Conservation (phyloP, 1,139 yeast species). For the Magnusiomyces fungicola region DNA sequence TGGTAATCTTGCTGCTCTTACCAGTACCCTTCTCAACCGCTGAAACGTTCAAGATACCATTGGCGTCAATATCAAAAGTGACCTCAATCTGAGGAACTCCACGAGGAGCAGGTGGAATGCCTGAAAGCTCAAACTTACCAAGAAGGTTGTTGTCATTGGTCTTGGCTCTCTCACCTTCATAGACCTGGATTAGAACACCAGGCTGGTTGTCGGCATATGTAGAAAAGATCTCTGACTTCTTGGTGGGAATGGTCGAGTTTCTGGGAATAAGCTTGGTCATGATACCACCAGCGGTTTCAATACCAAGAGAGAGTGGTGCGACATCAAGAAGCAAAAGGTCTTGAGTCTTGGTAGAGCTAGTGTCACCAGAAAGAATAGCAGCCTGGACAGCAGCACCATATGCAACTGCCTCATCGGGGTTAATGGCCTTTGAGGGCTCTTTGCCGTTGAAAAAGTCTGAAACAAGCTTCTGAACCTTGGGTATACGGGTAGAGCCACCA, state of each 20-base stretch:
- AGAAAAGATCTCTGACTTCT: constrained; percentile 90
- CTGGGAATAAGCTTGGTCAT: constrained; percentile 87
- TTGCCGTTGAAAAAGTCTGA: constrained; percentile 98
- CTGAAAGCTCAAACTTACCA: constrained; percentile 87
- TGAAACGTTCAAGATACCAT: constrained; percentile 88
- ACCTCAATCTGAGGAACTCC: constrained; percentile 95
- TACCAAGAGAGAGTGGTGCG: constrained; percentile 84
- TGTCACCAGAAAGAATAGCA: constrained; percentile 86
- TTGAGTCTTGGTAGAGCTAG: constrained; percentile 63
- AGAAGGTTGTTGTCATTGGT: constrained; percentile 90
- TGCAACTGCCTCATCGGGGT: constrained; percentile 61
- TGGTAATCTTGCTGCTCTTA: constrained; percentile 72
- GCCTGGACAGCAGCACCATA: constrained; percentile 95
- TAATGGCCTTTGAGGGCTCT: constrained; percentile 24
- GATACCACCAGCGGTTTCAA: constrained; percentile 94
- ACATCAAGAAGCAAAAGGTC: constrained; percentile 79
- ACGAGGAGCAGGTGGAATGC: constrained; percentile 94
- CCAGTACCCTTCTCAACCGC: constrained; percentile 91
- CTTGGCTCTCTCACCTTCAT: constrained; percentile 90
- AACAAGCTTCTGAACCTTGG: constrained; percentile 95
- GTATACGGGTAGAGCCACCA: constrained; percentile 99
- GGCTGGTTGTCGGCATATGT: constrained; percentile 93
- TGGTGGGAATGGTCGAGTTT: constrained; percentile 89
- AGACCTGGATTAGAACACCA: constrained; percentile 87
- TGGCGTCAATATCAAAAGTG: constrained; percentile 86